Evolutionary conservation across 257 asterid species (phyloP).

Genomic region (Solanum chiquidenum): DNA sequence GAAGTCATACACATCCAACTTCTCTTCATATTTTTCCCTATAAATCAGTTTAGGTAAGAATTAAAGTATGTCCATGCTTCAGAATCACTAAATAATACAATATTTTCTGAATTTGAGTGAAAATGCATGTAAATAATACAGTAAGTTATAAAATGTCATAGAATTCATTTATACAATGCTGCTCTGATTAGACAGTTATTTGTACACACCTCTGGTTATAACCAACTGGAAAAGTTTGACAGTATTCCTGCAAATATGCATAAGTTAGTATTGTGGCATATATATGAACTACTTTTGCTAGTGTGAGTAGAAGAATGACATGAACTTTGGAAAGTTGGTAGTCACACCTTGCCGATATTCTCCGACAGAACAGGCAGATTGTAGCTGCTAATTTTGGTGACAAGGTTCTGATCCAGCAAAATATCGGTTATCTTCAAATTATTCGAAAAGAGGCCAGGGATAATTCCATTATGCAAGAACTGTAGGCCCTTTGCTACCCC

Average conservation of each 20-base stretch:
- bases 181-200: not conserved
- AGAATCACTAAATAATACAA: not conserved
- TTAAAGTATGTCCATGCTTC: not conserved
- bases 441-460: constrained; percentile 60
- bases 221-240: constrained; percentile 16
- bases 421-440: constrained; percentile 60
- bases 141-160: not conserved
- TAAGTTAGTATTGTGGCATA: not conserved
- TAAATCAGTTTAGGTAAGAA: not conserved
- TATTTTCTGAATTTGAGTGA: not conserved
- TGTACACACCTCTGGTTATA: constrained; percentile 49
- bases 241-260: constrained; percentile 30
- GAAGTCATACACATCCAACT: constrained; percentile 58
- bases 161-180: not conserved
- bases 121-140: not conserved
- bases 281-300: not conserved
- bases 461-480: constrained; percentile 77
- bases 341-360: constrained; percentile 35
- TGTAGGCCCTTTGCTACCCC: constrained; percentile 94
- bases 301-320: not conserved
- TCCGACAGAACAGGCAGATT: constrained; percentile 65
- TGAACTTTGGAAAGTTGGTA: not conserved
- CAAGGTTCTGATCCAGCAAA: constrained; percentile 64
- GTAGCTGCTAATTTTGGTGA: constrained; percentile 62
- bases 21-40: constrained; percentile 59